These are phyloP conservation scores for Alternaria rosae DNA, from an alignment of 2,329 filamentous ascomycete genomes.

Conservation along the genomic window DNA sequence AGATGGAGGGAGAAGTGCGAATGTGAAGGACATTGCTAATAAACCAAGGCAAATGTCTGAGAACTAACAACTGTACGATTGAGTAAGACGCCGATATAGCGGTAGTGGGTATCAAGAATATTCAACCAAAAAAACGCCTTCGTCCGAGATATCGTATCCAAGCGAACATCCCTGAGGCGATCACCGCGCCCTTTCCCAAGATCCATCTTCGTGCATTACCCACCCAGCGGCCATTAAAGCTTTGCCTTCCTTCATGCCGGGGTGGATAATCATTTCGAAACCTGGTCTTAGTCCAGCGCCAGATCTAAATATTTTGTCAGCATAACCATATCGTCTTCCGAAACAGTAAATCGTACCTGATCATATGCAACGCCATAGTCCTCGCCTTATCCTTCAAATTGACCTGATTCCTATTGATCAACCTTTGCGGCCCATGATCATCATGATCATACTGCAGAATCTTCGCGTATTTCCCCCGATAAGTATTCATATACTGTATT, in stretches of 20 bases:
- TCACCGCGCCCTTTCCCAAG: not conserved
- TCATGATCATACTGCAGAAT: constrained; percentile 51
- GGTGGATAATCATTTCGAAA: constrained; percentile 36
- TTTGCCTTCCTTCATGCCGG: constrained; percentile 21
- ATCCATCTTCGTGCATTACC: constrained; percentile 7
- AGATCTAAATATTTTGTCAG: constrained; percentile 30
- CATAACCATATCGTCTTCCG: not conserved
- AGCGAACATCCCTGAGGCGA: not conserved
- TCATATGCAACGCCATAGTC: constrained; percentile 50
- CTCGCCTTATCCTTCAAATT: constrained; percentile 58
- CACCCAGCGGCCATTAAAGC: constrained; percentile 20
- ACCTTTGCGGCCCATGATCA: constrained; percentile 18
- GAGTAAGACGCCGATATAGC: constrained; percentile 8
- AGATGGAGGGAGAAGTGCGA: too few relatives aligned
- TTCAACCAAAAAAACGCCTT: not conserved
- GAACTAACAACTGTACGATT: constrained; percentile 5
- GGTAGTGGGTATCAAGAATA: constrained; percentile 29
- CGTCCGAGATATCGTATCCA: not conserved
- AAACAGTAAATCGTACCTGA: constrained; percentile 44
- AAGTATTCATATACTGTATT: constrained; percentile 56
- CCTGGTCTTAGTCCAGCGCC: constrained; percentile 37
- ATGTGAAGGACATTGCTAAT: not conserved
- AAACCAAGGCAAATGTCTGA: not conserved
- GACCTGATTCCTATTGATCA: constrained; percentile 57
- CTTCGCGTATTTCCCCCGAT: constrained; percentile 56